A percentile compares a stretch with the other conserved stretches of the same genome.
Conservation (phyloP, 768 basidiomycete species). For the Serendipita vermifera region DNA sequence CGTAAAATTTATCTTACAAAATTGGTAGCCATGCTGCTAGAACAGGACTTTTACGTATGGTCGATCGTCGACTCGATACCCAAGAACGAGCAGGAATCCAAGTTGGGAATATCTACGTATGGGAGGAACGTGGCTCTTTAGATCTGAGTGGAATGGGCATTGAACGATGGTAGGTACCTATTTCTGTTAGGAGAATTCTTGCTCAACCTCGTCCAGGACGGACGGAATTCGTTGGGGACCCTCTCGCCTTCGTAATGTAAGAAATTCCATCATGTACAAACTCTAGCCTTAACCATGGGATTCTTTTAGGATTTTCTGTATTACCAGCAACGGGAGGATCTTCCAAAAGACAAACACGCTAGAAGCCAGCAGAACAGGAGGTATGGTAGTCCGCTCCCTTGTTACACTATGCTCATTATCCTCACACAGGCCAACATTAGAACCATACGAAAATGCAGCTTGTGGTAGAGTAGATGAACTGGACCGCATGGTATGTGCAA, state of each 20-base stretch:
- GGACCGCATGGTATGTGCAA: not conserved
- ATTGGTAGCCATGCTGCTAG: constrained; percentile 51
- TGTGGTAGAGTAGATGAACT: constrained; percentile 7
- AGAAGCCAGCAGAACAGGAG: no score
- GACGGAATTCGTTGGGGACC: constrained; percentile 5
- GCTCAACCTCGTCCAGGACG: constrained; percentile 1
- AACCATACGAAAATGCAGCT: no score
- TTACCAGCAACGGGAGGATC: constrained; percentile 9
- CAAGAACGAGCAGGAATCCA: constrained; percentile 47
- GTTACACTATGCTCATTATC: no score
- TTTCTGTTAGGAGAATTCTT: no score
- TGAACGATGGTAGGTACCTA: not conserved
- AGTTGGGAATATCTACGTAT: constrained; percentile 8
- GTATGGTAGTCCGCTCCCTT: no score
- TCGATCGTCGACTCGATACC: constrained; percentile 68
- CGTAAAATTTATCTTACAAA: constrained; percentile 73
- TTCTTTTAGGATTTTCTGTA: constrained; percentile 1
- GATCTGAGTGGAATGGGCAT: constrained; percentile 7
- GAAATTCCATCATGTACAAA: not conserved
- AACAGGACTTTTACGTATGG: constrained; percentile 51
- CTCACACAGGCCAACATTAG: no score
- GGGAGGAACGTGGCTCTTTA: constrained; percentile 4
- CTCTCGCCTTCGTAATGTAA: constrained; percentile 3
- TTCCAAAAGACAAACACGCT: constrained; percentile 1
- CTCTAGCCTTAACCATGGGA: not conserved